Evolutionary conservation across 106 monocot species (phyloP), one percentile per base, ranked within the genome.

Genomic region (Apostasia ramifera): DNA sequence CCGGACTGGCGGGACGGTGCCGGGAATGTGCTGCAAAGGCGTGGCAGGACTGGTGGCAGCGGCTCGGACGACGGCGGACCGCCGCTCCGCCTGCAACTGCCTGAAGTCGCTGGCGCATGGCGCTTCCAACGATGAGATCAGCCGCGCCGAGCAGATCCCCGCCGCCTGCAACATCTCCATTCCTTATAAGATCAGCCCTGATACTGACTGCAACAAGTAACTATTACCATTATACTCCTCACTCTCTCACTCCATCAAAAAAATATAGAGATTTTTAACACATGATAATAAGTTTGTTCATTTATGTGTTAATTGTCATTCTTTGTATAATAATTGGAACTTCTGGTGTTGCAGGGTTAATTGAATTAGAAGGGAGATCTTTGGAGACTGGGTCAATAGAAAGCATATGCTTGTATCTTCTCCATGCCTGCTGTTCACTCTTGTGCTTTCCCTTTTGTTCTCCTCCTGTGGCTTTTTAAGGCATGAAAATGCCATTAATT

Each of bases 151-250:
- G 40, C 15, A 57, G 3, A 47, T 81, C 49, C 75, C 80, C 1
- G 1, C 44, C 12, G 56, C 56, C 52, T 81, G 80, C 57, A 7
- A n/a, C 40, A 42, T 76, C 70, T 4, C 48, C 43, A 57, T 75
- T 51, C 75, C 80, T 7, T 76, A 75, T 70, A 52, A 59, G 58
- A 76, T 81, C 58, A 59, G 66, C 76, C 64, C 71, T 66, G 53
- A 12, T 66, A 70, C 70, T 6, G 44, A 81, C 49, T 81, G 80
- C 70, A 12, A 46, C 55, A 75, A 57, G 80, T 81, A 71, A 53
- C 2, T 10, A 8, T 2, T 53, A 9, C 8, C 53, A 11, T 13
- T 2, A 12, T 53, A 1, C 13, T 10, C 9, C 9, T 9, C 13
- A 8, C 53, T 53, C 53, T 9, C 11, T 10, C 26, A 26, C 26